These are phyloP conservation scores for Nannochloris sp. DNA, from an alignment of 139 green algal species.

Conservation along the genomic window DNA sequence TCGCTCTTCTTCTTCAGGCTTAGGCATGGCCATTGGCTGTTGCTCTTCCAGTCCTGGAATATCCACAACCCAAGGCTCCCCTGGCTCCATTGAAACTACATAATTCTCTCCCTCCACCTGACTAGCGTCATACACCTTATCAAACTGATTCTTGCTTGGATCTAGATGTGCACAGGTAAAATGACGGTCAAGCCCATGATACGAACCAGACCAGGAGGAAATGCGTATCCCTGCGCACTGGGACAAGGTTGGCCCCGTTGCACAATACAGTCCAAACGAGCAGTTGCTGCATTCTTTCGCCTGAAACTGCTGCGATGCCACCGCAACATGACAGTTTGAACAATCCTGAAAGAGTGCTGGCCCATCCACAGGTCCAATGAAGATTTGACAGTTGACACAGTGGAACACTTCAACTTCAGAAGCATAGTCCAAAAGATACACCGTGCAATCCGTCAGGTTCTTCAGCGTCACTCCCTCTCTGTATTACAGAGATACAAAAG, in stretches of 20 bases:
- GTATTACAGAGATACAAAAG: neutral
- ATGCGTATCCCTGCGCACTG: constrained; percentile 31
- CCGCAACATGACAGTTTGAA: constrained; percentile 25
- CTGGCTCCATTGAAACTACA: constrained; percentile 22
- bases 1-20: constrained; percentile 30
- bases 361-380: constrained; percentile 49
- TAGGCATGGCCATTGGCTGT: constrained; percentile 8
- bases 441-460: constrained; percentile 14
- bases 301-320: constrained; percentile 41
- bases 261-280: constrained; percentile 49
- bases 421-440: constrained; percentile 50
- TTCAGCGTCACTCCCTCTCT: constrained; percentile 26
- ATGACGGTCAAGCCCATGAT: constrained; percentile 37
- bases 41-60: constrained; percentile 16
- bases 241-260: constrained; percentile 43
- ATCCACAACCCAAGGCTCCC: constrained; percentile 37
- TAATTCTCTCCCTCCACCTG: constrained; percentile 30
- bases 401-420: constrained; percentile 38
- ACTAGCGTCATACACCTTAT: constrained; percentile 39
- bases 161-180: constrained; percentile 49
- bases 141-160: constrained; percentile 48
- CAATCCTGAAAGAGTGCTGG: constrained; percentile 34
- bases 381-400: constrained; percentile 45
- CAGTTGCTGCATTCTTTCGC: constrained; percentile 29
- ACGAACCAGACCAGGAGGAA: constrained; percentile 47